Base-by-base conservation (phyloP, 1,284 basidiomycete genomes). In the Phylloboletellus chloephorus region DNA sequence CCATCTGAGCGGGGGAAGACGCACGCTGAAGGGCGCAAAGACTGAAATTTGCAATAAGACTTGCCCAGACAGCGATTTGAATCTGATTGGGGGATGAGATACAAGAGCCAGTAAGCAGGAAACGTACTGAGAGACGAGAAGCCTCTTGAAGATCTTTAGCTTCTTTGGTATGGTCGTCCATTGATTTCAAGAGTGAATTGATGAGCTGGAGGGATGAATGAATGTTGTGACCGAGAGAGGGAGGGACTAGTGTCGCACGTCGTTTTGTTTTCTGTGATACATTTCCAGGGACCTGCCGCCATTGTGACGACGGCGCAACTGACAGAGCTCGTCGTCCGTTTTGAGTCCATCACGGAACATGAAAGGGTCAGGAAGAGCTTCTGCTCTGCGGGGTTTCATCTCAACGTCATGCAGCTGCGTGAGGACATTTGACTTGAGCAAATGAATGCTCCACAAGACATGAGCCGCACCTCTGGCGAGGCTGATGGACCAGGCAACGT, bases 21-120 rank as follows among this genome's bases (percentile, higher is more conserved):
- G 47, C 51, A 87, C 87, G 60, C 58, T 88, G 86, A 4, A 88
- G 58, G 9, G 75, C 67, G 43, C 79, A 83, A 5, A 92, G 73
- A 21, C 62, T 62, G 47, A 89, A 70, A 64, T 98, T 98, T 43
- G 79, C 73, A 22, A 75, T 56, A 31, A 98, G 74, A 56, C 88
- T 92, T 13, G 83, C 82, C 63, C 82, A 91, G 21, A 98, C 68
- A 5, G 94, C 93, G 39, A 95, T 85, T 67, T 85, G 88, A 50
- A 95, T 80, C 80, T 92, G 61, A n/a, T 50, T 46, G 53, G 49
- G 11, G 16, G 25, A 9, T n/a, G n/a, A n/a, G n/a, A n/a, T n/a
- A n/a, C n/a, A n/a, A n/a, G n/a, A n/a, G n/a, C n/a, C 20, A 15
- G 28, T 12, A 20, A 25, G 9, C 22, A 24, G 37, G 17, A 47